Evolutionary conservation across 768 basidiomycete genomes (phyloP).

Genomic region (Serendipita vermifera): DNA sequence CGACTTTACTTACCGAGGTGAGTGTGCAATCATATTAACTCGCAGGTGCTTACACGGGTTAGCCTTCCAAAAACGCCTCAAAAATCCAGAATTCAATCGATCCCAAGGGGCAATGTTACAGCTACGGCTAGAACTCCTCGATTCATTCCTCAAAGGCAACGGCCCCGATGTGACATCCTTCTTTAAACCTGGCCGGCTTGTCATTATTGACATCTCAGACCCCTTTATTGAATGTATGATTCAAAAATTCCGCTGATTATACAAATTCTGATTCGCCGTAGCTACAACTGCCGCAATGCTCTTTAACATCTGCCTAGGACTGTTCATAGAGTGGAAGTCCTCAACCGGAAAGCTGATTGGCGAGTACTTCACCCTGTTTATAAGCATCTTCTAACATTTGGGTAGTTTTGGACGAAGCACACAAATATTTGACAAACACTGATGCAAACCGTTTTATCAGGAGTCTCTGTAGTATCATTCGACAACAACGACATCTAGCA

Average conservation of each 20-base stretch:
- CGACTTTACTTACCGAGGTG: slow-evolving; percentile 24
- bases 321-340: slow-evolving; percentile 2
- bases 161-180: slow-evolving; percentile 10
- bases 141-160: slow-evolving; percentile 37
- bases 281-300: background rate
- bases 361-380: background rate
- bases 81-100: slow-evolving; percentile 39
- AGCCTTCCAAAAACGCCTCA: slow-evolving; percentile 36
- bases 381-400: background rate
- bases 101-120: slow-evolving; percentile 43
- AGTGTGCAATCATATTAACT: slow-evolving; percentile 26
- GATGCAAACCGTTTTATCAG: slow-evolving; percentile 43
- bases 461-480: slow-evolving; percentile 42
- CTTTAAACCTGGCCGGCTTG: slow-evolving; percentile 1
- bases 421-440: slow-evolving; percentile 53
- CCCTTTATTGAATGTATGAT: slow-evolving; percentile 3
- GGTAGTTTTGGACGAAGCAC: slow-evolving; percentile 58
- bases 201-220: slow-evolving; percentile 10
- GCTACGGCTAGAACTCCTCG: slow-evolving; percentile 50
- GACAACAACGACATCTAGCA: slow-evolving; percentile 58
- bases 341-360: slow-evolving; percentile 7
- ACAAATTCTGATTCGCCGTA: background rate
- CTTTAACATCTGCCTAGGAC: slow-evolving; percentile 22
- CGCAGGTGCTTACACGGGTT: background rate
- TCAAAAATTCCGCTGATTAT: background rate